Conservation (phyloP, 2,329 filamentous ascomycete species). For the Didymellaceae sp. region DNA sequence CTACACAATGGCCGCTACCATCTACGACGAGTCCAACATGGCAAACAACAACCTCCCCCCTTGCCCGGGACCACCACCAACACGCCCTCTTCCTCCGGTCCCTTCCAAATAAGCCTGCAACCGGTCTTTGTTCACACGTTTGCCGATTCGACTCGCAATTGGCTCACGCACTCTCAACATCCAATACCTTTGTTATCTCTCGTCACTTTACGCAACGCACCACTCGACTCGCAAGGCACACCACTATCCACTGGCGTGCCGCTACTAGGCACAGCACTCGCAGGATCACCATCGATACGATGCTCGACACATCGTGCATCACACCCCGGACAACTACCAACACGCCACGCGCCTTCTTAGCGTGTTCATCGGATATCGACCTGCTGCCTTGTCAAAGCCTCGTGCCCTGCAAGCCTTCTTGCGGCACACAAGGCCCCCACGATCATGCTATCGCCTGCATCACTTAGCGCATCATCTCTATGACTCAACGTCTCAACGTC, state of each 20-base stretch:
- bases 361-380: conserved; percentile 26
- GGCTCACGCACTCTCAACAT: conserved; percentile 37
- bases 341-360: conserved; percentile 11
- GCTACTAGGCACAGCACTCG: conserved; percentile 33
- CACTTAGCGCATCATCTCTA: conserved; percentile 23
- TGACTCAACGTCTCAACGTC: conserved; percentile 35
- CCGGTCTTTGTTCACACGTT: conserved; percentile 14
- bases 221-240: conserved; percentile 26
- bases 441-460: conserved; percentile 23
- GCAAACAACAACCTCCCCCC: conserved; percentile 53
- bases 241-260: conserved; percentile 25
- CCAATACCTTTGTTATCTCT: conserved; percentile 11
- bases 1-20: conserved; percentile 42
- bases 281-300: conserved; percentile 34
- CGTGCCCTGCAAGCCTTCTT: conserved; percentile 22
- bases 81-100: conserved; percentile 55
- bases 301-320: conserved; percentile 34
- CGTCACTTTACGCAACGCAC: conserved; percentile 27
- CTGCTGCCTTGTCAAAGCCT: conserved; percentile 24
- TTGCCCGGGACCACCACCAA: conserved; percentile 57
- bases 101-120: conserved; percentile 49
- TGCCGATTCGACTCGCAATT: conserved; percentile 28
- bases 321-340: conserved; percentile 20
- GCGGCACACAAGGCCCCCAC: conserved; percentile 15
- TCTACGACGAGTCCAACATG: conserved; percentile 50